Base-by-base conservation (phyloP, 139 green algal genomes). In the Marvania coccoides region DNA sequence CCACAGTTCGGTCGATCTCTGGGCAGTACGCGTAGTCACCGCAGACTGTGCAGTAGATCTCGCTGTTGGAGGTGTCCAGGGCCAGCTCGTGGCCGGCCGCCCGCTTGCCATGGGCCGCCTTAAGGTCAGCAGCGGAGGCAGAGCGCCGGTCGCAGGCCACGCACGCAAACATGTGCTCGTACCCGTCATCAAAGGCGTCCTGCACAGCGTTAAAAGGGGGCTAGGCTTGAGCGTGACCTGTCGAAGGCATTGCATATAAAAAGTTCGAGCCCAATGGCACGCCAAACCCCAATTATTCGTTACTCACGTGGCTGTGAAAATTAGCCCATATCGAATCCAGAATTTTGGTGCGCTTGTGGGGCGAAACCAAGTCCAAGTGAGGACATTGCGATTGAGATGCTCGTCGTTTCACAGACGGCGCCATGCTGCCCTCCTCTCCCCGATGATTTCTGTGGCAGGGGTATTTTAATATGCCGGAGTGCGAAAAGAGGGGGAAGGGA, bases 271-370 rank as follows among this genome's bases (percentile, higher is more conserved):
- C n/a, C n/a, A n/a, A n/a, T n/a, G n/a, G n/a, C n/a, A n/a, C n/a
- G n/a, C n/a, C n/a, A n/a, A n/a, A n/a, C n/a, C n/a, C n/a, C n/a
- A 64, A 78, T 31, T 33, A 83, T 7, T 90, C 94, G 64, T 84
- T 96, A 23, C 87, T 95, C 8, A 83, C 71, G 47, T 69, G 95
- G n/a, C 87, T 72, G 90, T 93, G 58, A 85, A 81, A 0, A 94
- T 94, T 69, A 54, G 82, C 7, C 48, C 10, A 35, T 34, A 35
- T 59, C 10, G 51, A 35, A 35, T 35, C 10, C 10, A 9, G 51
- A 9, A 59, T 19, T 59, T 9, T 59, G 28, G 10, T 9, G 28
- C 51, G 51, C 51, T 35, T 35, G 10, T 12, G 10, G 10, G 10
- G 51, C 51, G 10, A 45, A 9, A 35, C 28, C 12, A 9, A 19